phyloP scores from a whole-genome alignment of 2,329 filamentous ascomycete species.

The Beauveria rudraprayagi region DNA sequence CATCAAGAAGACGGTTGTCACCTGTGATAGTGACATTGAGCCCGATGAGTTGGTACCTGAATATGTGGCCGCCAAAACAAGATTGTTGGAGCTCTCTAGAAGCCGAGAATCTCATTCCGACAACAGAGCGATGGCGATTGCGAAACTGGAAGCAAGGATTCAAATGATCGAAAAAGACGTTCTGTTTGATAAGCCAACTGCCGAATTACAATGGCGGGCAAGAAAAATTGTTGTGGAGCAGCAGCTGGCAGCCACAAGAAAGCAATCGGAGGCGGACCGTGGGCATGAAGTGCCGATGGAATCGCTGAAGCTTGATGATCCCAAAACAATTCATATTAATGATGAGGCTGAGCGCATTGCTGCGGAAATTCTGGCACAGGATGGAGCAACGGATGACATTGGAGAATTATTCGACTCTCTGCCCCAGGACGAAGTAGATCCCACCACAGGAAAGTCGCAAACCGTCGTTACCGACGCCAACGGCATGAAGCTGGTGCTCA shows the following conservation, averaged over 20 bases:
- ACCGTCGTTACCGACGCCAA: slow-evolving; percentile 46
- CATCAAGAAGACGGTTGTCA: slow-evolving; percentile 36
- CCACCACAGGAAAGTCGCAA: slow-evolving; percentile 47
- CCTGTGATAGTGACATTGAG: slow-evolving; percentile 63
- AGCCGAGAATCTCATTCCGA: slow-evolving; percentile 18
- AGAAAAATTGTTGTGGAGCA: slow-evolving; percentile 53
- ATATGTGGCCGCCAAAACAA: slow-evolving; percentile 68
- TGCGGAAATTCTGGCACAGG: slow-evolving; percentile 48
- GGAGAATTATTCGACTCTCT: slow-evolving; percentile 48
- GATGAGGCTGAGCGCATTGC: slow-evolving; percentile 52
- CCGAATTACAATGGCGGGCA: slow-evolving; percentile 57
- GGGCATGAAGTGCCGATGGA: slow-evolving; percentile 11
- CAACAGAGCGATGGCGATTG: slow-evolving; percentile 40
- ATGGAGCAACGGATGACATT: slow-evolving; percentile 46
- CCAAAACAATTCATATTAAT: slow-evolving; percentile 39
- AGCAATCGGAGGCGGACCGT: slow-evolving; percentile 20
- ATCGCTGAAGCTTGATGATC: slow-evolving; percentile 18
- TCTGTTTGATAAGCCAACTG: slow-evolving; percentile 60
- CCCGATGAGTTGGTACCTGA: slow-evolving; percentile 66
- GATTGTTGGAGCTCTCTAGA: slow-evolving; percentile 46
- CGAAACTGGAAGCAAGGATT: slow-evolving; percentile 65
- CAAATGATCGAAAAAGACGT: slow-evolving; percentile 70
- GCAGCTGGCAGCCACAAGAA: slow-evolving; percentile 46
- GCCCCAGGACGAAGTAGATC: slow-evolving; percentile 53
- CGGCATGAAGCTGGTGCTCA: slow-evolving; percentile 52